Base-by-base conservation (phyloP, 257 asterid species). In the Primulina tabacum region DNA sequence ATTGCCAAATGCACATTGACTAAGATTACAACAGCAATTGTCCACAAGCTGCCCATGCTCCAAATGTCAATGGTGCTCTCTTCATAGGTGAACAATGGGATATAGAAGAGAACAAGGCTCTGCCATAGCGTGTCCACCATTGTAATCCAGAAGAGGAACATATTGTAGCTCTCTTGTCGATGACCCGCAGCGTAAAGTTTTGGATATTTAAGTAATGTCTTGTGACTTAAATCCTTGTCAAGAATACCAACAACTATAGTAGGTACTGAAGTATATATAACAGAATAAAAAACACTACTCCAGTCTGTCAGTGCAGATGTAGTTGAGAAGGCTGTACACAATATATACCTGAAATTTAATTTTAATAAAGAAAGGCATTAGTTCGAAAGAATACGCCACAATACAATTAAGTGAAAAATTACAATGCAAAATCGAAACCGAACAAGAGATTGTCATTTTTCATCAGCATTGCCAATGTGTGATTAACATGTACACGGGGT, bases 41-140 rank as follows among this genome's bases (percentile, higher is more conserved):
- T 94, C 99, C 99, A 94, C 81, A 94, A 84, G 88, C 95, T 91
- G 75, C 99, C 99, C 83, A 94, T 80, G 72, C 99, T 94, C 99
- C 97, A 94, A 71, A 91, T 88, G 85, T 94, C 99, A 63, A 94
- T 81, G 6, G 87, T 86, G 84, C 97, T 87, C 71, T 89, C 92
- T 74, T 72, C 76, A 78, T 87, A 91, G 68, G 78, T 82, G 78
- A 80, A 87, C 59, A 88, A 66, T 55, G 99, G 99, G 28, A 94
- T 79, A 73, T 82, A 94, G 79, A 94, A 94, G 75, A 94, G 92
- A 71, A 89, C 96, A 73, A 91, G 97, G 75, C 99, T 94, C 86
- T 94, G 99, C 99, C 99, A 94, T 37, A 94, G 81, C 0, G 91
- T 94, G 85, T 94, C 99, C 7, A 81, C 60, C 99, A 94, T 94